Evolutionary conservation across 2,329 filamentous ascomycete genomes (phyloP).

Genomic region (Exophiala calicioides): DNA sequence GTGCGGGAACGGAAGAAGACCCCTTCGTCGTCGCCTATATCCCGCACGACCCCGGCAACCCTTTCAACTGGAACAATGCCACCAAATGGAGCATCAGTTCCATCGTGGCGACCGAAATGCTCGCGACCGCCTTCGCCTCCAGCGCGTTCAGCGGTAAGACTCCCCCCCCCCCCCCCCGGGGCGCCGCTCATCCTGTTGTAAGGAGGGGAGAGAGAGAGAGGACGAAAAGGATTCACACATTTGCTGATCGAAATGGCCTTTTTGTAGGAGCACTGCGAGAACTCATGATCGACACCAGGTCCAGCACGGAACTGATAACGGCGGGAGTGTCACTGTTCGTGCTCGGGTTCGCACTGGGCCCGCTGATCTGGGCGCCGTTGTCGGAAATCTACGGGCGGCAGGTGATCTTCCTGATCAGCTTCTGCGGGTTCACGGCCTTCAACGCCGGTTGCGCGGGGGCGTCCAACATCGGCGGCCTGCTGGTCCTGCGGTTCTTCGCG

Average conservation of each 20-base stretch:
- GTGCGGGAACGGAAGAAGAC: conserved; percentile 64
- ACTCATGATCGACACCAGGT: conserved; percentile 55
- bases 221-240: no score
- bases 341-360: conserved; percentile 61
- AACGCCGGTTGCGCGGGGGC: conserved; percentile 61
- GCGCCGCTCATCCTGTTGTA: no score
- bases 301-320: conserved; percentile 52
- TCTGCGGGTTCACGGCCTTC: conserved; percentile 61
- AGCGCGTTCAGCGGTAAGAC: conserved; percentile 59
- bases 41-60: conserved; percentile 66
- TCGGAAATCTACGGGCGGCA: conserved; percentile 65
- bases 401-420: conserved; percentile 61
- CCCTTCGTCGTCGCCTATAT: conserved; percentile 71
- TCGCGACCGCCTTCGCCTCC: conserved; percentile 69
- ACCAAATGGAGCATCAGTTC: conserved; percentile 69
- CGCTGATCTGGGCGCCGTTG: conserved; percentile 66
- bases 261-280: conserved; percentile 33
- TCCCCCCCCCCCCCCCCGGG: no score
- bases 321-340: conserved; percentile 67
- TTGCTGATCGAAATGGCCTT: no score
- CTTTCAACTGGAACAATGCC: conserved; percentile 57
- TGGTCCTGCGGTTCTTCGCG: conserved; percentile 69
- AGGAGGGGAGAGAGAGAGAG: no score
- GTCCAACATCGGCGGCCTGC: conserved; percentile 59
- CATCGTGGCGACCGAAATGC: conserved; percentile 64